Evolutionary conservation across 2,329 filamentous ascomycete species (phyloP), one percentile per base, ranked within the genome.

Genomic region (Purpureocillium lavendulum): DNA sequence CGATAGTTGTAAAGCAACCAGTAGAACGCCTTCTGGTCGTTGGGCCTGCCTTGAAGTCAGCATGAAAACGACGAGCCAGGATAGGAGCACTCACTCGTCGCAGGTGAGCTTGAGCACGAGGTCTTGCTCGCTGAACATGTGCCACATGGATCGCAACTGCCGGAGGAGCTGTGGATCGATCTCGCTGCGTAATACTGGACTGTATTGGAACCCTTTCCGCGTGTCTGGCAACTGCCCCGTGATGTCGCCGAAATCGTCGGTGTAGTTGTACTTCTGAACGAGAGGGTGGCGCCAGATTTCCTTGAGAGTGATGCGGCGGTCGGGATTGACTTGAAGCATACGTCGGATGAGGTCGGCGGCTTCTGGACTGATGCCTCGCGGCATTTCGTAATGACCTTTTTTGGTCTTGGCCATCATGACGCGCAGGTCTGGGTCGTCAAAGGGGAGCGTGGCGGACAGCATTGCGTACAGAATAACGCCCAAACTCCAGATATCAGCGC

Each of bases 1-100:
- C 86, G 77, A 58, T 95, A 94, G 58, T 82, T 84, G 47, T 83
- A 65, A 7, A 98, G 73, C 15, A 94, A 75, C 61, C 80, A 84
- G 60, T 97, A 98, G 60, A 97, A 96, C 49, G 90, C 74, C 55
- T 95, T 94, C 56, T 96, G 88, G 40, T 95, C 87, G 47, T 94
- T 97, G 4, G 77, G 70, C 47, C 84, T 90, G 26, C 18, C 29
- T 40, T 16, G 24, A 16, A 17, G 18, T 33, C 30, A 16, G 37
- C 31, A 17, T 24, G n/a, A n/a, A 32, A 13, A 3, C 9, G 12
- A 6, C 21, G 11, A 17, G 6, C 8, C 13, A 15, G 9, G 3
- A 4, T 39, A 3, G 18, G 16, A 32, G 7, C 15, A 70, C 79
- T 61, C 67, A 84, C 78, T 79, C 74, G 26, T 76, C 63, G 46